These are phyloP conservation scores for apple (Malus domestica) DNA, from an alignment of 306 rosid genomes.

Conservation along the genomic window DNA sequence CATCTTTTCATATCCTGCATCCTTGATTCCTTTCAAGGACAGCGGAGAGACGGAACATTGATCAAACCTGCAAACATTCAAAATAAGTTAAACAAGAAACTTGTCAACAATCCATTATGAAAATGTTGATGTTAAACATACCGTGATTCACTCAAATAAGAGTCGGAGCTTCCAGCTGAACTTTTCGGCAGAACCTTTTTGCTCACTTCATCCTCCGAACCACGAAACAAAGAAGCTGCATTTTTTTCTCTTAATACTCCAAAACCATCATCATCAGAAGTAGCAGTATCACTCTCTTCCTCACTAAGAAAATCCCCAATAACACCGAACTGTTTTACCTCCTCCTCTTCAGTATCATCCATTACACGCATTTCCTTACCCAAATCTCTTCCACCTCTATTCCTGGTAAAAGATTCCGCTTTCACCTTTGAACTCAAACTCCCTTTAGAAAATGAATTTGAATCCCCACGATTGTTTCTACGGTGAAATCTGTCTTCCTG, in stretches of 20 bases:
- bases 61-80: constrained; percentile 57
- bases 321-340: constrained; percentile 15
- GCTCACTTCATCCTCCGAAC: constrained; percentile 21
- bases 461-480: constrained; percentile 6
- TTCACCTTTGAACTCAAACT: background rate
- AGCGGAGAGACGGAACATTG: constrained; percentile 63
- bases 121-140: background rate
- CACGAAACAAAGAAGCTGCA: constrained; percentile 34
- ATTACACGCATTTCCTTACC: constrained; percentile 11
- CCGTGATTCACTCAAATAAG: constrained; percentile 80
- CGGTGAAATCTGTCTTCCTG: constrained; percentile 6
- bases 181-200: constrained; percentile 16
- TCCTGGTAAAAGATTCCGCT: constrained; percentile 33
- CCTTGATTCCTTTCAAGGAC: constrained; percentile 83
- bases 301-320: constrained; percentile 39
- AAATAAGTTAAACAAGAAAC: constrained; percentile 15
- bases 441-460: background rate
- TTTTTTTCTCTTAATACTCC: constrained; percentile 31
- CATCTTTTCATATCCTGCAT: constrained; percentile 91
- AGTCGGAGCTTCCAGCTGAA: constrained; percentile 42
- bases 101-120: background rate
- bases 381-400: constrained; percentile 33
- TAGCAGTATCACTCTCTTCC: constrained; percentile 42
- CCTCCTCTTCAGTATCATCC: constrained; percentile 32
- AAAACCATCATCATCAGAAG: constrained; percentile 16